Evolutionary conservation across 345 rosid genomes (phyloP), one percentile per base, ranked within the genome.

Genomic region (Schrenkiella parvula): DNA sequence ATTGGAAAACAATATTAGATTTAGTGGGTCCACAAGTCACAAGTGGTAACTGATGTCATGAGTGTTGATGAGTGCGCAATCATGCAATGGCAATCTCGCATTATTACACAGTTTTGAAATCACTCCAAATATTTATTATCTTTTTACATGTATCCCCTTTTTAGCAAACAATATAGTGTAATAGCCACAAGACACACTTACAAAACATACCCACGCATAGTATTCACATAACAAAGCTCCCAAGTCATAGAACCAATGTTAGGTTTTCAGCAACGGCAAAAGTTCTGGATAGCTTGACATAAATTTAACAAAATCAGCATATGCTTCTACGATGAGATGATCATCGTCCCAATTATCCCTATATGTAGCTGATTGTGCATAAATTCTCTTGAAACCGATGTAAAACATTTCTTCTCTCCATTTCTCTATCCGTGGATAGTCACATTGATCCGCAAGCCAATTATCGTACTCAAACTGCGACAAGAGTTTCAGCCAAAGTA

Each of bases 311-410:
- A 88, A 82, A 71, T 90, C 92, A 53, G 84, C 66, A 14, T 76
- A 57, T 13, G 93, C 88, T 81, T 79, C 80, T 31, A 53, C 52
- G 55, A 85, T 56, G 78, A 83, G 79, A 68, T 83, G 66, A 38
- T 89, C 71, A 61, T 84, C 96, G 9, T 80, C 89, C 92, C 88
- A 87, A 60, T 80, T 78, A 39, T 90, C 95, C 2, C 92, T 78
- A 35, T 82, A 87, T 5, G 83, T 81, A 21, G 81, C 80, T 12
- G 87, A 85, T 2, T 76, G 70, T 9, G 37, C 29, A 2, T 75
- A 69, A 17, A 1, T 57, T 7, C 47, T 77, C 64, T 81, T 66
- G 28, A 58, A 39, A 39, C 68, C 44, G 0, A 48, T 63, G 23
- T 3, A 3, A 68, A 64, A 85, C 88, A 88, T 85, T 64, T 79